Evolutionary conservation across 2,329 filamentous ascomycete genomes (phyloP), one percentile per base, ranked within the genome.

Genomic region (Colletotrichum costaricense): DNA sequence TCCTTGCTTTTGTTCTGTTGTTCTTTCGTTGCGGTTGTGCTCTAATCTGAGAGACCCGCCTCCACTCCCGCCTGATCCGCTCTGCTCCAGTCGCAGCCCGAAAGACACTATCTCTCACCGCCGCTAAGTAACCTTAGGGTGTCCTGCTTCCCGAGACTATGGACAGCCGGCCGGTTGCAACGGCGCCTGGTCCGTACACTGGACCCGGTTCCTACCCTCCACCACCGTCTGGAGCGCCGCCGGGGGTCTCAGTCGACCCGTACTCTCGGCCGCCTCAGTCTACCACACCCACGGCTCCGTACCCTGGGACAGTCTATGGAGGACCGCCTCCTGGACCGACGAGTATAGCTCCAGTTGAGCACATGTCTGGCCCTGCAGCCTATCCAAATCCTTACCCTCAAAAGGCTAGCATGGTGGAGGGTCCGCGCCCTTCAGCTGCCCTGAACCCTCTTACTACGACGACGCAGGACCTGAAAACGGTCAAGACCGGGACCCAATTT

Each of bases 401-500:
- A 7, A 33, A 55, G n/a, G 49, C 59, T 19, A 73, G 59, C 56
- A 38, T 62, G 56, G 67, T 56, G 5, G 71, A 71, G 24, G 55
- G 26, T n/a, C 56, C 67, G 9, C 67, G 67, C 6, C 72, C 69
- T 7, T 33, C 69, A n/a, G 52, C 72, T 26, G 58, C 69, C 22
- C 33, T 72, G 2, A 72, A 67, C 42, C 74, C 75, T 19, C 63
- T 75, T n/a, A 55, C 60, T 19, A 66, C 79, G 26, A 71, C 69
- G 14, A 74, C 76, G 9, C 76, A 77, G 28, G 78, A 83, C n/a
- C 74, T 84, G 6, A 77, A 78, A 35, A 74, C 81, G 8, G 76
- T 83, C 64, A 80, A 78, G 74, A 78, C 78, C 4, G 83, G 78
- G 69, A 83, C 81, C 56, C 81, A 83, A 60, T 81, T 80, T 68